Conservation (phyloP, 441 rosid species). For the Breynia disticha region DNA sequence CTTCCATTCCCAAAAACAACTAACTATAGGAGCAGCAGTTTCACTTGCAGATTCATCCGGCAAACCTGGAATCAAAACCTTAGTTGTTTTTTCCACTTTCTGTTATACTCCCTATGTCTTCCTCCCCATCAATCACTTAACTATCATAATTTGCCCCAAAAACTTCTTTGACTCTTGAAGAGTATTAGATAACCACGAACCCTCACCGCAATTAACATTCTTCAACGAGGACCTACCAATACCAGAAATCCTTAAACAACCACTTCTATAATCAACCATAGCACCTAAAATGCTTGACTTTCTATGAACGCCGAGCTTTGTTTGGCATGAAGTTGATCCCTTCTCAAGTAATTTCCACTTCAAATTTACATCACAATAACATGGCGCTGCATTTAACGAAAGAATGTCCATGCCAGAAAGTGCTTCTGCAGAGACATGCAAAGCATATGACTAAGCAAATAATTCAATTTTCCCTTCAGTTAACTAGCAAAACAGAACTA, state of each 20-base stretch:
- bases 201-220: constrained; percentile 13
- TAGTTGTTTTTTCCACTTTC: constrained; percentile 31
- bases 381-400: constrained; percentile 21
- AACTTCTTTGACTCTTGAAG: constrained; percentile 21
- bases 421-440: constrained; percentile 18
- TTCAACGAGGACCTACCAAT: constrained; percentile 10
- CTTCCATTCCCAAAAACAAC: constrained; percentile 74
- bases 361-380: constrained; percentile 17
- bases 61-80: constrained; percentile 62
- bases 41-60: constrained; percentile 57
- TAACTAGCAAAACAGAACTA: constrained; percentile 2
- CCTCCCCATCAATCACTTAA: constrained; percentile 52
- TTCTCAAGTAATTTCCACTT: constrained; percentile 20
- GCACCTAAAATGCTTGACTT: constrained; percentile 18
- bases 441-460: constrained; percentile 5
- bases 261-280: constrained; percentile 18
- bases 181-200: constrained; percentile 12
- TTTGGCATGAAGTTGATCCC: constrained; percentile 14
- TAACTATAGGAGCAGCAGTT: constrained; percentile 36
- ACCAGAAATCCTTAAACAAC: constrained; percentile 17
- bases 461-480: neutral
- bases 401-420: constrained; percentile 38
- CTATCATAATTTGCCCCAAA: constrained; percentile 34
- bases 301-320: constrained; percentile 15
- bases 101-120: constrained; percentile 25